These are phyloP conservation scores for Colletotrichum musicola DNA, from an alignment of 2,329 filamentous ascomycete species.

Conservation along the genomic window DNA sequence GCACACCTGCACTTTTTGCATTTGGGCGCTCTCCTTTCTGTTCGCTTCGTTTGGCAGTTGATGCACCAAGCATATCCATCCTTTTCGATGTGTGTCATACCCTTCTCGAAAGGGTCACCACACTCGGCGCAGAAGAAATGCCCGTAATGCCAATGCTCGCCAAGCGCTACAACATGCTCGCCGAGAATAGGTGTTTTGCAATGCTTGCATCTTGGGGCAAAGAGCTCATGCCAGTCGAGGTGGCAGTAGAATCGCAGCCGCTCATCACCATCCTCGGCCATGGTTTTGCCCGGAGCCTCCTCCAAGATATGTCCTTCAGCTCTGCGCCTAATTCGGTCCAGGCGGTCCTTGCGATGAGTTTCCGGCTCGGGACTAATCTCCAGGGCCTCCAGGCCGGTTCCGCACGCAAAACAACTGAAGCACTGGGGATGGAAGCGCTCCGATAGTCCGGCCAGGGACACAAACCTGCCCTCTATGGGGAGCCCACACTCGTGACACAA, in stretches of 20 bases:
- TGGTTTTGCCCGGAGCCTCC: conserved; percentile 73
- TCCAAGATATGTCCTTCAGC: conserved; percentile 69
- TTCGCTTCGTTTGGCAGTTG: conserved; percentile 90
- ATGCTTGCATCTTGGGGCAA: conserved; percentile 92
- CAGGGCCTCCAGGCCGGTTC: conserved; percentile 90
- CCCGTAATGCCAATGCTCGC: conserved; percentile 95
- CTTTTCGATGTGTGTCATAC: conserved; percentile 85
- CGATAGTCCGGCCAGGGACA: conserved; percentile 79
- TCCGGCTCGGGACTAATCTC: conserved; percentile 96
- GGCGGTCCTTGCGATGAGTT: conserved; percentile 74
- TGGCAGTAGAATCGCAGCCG: conserved; percentile 93
- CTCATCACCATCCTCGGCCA: conserved; percentile 79
- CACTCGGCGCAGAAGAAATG: conserved; percentile 99
- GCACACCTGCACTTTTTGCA: conserved; percentile 87
- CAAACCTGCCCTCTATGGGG: conserved; percentile 90
- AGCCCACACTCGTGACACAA: conserved; percentile 86
- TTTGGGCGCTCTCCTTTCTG: conserved; percentile 87
- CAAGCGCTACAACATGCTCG: conserved; percentile 93
- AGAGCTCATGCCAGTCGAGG: conserved; percentile 97
- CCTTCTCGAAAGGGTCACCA: conserved; percentile 88
- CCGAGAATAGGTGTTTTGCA: conserved; percentile 97
- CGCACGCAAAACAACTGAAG: conserved; percentile 90
- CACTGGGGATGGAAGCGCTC: conserved; percentile 93
- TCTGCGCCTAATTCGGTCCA: conserved; percentile 78
- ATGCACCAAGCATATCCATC: conserved; percentile 99